Evolutionary conservation across 2,329 filamentous ascomycete species (phyloP), one percentile per base, ranked within the genome.

Genomic region (Davidsoniella australis): DNA sequence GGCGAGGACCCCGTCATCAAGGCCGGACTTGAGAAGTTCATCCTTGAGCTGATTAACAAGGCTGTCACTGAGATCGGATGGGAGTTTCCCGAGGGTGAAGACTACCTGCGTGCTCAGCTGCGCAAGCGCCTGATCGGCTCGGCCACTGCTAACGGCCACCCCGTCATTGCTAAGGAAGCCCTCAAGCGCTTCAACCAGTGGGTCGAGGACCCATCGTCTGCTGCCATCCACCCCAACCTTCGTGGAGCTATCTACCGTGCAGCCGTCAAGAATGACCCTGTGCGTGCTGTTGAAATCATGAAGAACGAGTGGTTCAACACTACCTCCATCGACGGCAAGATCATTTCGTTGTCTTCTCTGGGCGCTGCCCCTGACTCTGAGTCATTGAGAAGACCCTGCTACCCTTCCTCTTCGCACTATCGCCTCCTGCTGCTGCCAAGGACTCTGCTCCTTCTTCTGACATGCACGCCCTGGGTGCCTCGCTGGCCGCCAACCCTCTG

Each of bases 291-390:
- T 56, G 73, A 82, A 24, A 73, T 80, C 6, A 73, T 98, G 49
- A 86, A 89, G 68, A 77, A 85, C 49, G 88, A 95, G 62, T 96
- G 85, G 72, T 72, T 78, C 55, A 79, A 71, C 46, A 91, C 86
- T 10, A 81, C 82, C 47, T 85, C 87, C 6, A 80, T 95, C 37
- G 91, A 96, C 58, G 88, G 87, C 58, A 93, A 88, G 64, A 87
- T 94, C 57, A 83, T 94, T 55, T 82, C 78, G 56, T 74, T 96
- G 2, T 70, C 75, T 37, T 77, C 83, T 3, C 73, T 98, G 41
- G 86, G 87, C 33, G 76, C 79, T 38, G 78, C 83, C 17, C 80
- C 81, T 57, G 76, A 85, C 49, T 61, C 66, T 9, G 74, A 78
- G 68, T 95, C 26, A 78, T 93, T 41, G 68, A 73, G 50, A 65